Base-by-base conservation (phyloP, 768 basidiomycete genomes). In the Mycena vitilis region DNA sequence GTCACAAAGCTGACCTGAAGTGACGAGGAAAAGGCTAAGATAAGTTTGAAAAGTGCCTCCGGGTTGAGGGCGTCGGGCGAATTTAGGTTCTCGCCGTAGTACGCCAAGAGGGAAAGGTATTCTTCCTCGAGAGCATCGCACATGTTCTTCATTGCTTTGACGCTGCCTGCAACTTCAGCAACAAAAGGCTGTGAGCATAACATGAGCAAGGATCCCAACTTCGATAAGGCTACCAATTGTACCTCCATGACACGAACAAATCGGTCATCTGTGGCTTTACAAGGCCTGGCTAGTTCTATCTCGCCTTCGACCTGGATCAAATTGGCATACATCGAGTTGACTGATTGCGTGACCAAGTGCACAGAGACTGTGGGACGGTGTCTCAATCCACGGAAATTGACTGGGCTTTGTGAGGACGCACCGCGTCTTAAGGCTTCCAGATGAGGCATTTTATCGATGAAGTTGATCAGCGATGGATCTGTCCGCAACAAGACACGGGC, bases 361-460 rank as follows among this genome's bases (percentile, higher is more conserved):
- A 91, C 84, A 20, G 95, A 95, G 1, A 95, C 95, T 96, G 44
- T 45, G 30, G 30, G 10, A 11, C 15, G 40, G 10, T 8, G 2
- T 10, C 15, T 10, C 10, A 40, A 40, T 40, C 40, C 40, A 1
- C 7, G 40, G 10, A 40, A 15, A 40, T 40, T 9, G 40, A n/a
- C 44, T 16, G 44, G 20, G 44, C n/a, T n/a, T 56, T 40, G 40
- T 51, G 53, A 20, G n/a, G 75, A 51, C 86, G 71, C 74, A 95
- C 96, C 83, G 73, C 94, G 85, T 25, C 94, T 91, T 13, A 94
- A 95, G 5, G 93, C 88, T 76, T 96, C 94, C 3, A 97, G 73
- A 74, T 89, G 90, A 1, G 94, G 91, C 73, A 94, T 79, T 15
- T 96, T 95, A 30, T 94, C 91, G 4, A 93, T 85, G 77, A 96